Evolutionary conservation across 2,329 filamentous ascomycete genomes (phyloP), one percentile per base, ranked within the genome.

Genomic region (Cadophora sp.): DNA sequence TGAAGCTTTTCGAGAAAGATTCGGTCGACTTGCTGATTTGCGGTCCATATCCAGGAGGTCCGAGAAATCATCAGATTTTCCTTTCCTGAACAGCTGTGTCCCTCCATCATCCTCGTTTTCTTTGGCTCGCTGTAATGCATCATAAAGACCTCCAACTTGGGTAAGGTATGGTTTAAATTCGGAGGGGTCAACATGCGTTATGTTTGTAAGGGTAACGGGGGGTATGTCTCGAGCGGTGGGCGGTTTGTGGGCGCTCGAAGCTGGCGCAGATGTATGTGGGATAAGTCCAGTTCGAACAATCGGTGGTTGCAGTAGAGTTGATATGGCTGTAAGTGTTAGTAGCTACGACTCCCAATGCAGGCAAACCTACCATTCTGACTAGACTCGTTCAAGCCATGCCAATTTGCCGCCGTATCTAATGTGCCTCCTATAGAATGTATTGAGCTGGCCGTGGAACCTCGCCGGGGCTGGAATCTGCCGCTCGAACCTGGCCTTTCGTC

Each of bases 191-290:
- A 98, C 85, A 73, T 91, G 91, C 13, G 90, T 87, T 55, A 98
- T 92, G 73, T 97, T 97, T 8, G 94, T 94, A 67, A 99, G 83
- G 0, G 93, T 90, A 0, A 99, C 96, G 0, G 95, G 95, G 0
- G 95, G 95, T 45, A 99, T 99, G 77, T 99, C 95, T 78, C 88
- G 88, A 20, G 92, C 85, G 0, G 93, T 96, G 0, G 95, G 95
- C 16, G 92, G 90, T 73, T 91, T 95, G 75, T 96, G 92, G 16
- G 89, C 83, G 73, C 88, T 91, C n/a, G 88, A 87, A 18, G 80
- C 79, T 1, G 92, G 87, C 2, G 91, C 88, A 1, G 89, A 84
- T 0, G 90, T 91, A 78, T 96, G 91, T 24, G 94, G 91, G 64
- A 94, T 84, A 59, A 97, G 85, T 65, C 95, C 94, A 1, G 94